Evolutionary conservation across 208 protist species (phyloP).

Genomic region (Porcisia hertigi): DNA sequence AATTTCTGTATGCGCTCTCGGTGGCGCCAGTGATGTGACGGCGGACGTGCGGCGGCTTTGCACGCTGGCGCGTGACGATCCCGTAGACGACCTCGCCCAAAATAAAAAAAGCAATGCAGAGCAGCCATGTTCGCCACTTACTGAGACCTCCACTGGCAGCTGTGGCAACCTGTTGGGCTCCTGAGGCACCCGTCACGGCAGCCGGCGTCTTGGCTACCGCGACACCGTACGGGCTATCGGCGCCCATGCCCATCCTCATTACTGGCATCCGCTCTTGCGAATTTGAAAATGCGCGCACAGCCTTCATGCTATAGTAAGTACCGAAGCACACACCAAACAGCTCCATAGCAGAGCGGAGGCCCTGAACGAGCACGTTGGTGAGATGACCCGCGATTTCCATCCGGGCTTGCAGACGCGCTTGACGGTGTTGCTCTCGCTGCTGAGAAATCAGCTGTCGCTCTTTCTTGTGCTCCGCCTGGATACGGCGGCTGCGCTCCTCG

Average conservation of each 20-base stretch:
- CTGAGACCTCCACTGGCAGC: constrained; percentile 9
- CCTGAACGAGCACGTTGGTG: constrained; percentile 79
- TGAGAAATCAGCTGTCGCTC: constrained; percentile 67
- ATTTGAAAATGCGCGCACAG: constrained; percentile 64
- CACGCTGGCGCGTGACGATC: constrained; percentile 31
- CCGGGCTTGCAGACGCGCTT: constrained; percentile 68
- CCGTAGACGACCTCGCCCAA: constrained; percentile 63
- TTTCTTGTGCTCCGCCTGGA: constrained; percentile 60
- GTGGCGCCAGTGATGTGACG: constrained; percentile 16
- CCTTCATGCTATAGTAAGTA: constrained; percentile 88
- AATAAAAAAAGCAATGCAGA: constrained; percentile 62
- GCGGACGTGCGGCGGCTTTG: constrained; percentile 20
- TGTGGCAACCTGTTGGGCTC: constrained; percentile 12
- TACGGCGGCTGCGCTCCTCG: constrained; percentile 52
- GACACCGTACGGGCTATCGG: background rate
- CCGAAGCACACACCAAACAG: constrained; percentile 84
- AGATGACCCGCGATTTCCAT: constrained; percentile 79
- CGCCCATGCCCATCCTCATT: constrained; percentile 20
- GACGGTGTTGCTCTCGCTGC: constrained; percentile 66
- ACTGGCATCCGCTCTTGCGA: constrained; percentile 34
- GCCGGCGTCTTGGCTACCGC: constrained; percentile 13
- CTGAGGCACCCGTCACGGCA: constrained; percentile 2
- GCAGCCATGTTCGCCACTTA: constrained; percentile 55
- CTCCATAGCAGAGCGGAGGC: constrained; percentile 76
- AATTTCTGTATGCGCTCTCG: constrained; percentile 35